Percentiles rank a stretch among this genome's conserved stretches.
Evolutionary conservation across 805 yeast species (phyloP).

Genomic region (Barnettozyma siamensis): DNA sequence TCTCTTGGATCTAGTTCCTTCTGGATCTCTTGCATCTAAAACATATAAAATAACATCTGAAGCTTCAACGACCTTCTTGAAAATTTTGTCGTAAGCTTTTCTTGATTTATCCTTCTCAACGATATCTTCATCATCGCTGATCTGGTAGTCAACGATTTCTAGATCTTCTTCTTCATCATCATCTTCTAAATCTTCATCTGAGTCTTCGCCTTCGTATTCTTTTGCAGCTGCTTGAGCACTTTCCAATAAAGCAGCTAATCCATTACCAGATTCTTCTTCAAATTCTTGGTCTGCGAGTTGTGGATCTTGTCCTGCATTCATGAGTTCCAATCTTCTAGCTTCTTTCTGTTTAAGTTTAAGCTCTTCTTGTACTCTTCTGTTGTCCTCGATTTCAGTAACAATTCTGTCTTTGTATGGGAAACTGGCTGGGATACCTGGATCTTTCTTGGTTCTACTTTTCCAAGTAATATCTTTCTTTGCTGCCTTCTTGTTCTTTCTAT

Average conservation of each 20-base stretch:
- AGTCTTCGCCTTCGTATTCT: slow-evolving; percentile 55
- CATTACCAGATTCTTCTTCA: slow-evolving; percentile 42
- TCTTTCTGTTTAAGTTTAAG: slow-evolving; percentile 46
- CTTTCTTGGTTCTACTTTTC: slow-evolving; percentile 80
- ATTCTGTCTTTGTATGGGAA: slow-evolving; percentile 92
- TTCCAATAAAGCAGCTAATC: slow-evolving; percentile 78
- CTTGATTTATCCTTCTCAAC: slow-evolving; percentile 65
- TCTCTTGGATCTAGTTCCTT: slow-evolving; percentile 83
- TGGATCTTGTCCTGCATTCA: slow-evolving; percentile 33
- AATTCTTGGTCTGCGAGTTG: slow-evolving; percentile 33
- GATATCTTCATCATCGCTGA: slow-evolving; percentile 39
- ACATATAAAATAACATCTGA: slow-evolving; percentile 63
- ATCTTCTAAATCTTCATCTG: slow-evolving; percentile 37
- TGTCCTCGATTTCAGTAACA: slow-evolving; percentile 62
- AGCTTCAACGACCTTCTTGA: slow-evolving; percentile 59
- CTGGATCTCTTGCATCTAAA: slow-evolving; percentile 95
- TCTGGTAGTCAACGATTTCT: slow-evolving; percentile 47
- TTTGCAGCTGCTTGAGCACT: slow-evolving; percentile 88
- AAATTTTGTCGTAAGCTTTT: slow-evolving; percentile 89
- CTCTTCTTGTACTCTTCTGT: slow-evolving; percentile 50
- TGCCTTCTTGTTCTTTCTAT: slow-evolving; percentile 73
- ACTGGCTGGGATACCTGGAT: slow-evolving; percentile 90
- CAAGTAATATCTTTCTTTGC: slow-evolving; percentile 91
- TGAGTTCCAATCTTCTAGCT: slow-evolving; percentile 37
- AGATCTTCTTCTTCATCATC: slow-evolving; percentile 35